Base-by-base conservation (phyloP, 1,284 basidiomycete species). In the Chalciporus sp. region DNA sequence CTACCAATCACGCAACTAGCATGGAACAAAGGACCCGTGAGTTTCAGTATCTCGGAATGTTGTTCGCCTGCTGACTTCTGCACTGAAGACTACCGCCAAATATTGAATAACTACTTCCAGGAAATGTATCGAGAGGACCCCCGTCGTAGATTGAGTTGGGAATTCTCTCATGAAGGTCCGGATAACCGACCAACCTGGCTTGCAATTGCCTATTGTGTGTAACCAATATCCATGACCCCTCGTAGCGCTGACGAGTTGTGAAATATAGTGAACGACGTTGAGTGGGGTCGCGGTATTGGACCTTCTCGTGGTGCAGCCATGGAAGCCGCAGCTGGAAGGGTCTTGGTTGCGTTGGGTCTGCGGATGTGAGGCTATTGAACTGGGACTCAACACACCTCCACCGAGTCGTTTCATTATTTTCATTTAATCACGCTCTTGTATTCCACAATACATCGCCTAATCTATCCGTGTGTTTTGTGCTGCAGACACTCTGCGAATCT, bases 231-330 rank as follows among this genome's bases (percentile, higher is more conserved):
- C 2, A 26, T 43, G 10, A 14, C 28, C 41, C 14, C 4, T 52
- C 17, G 17, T 37, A 16, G 2, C 16, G 31, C 28, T 4, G 9
- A 68, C n/a, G 2, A 7, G 51, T 46, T 9, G 37, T 20, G 31
- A 33, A 33, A n/a, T 44, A 31, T 40, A 67, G 66, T 72, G 11
- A 31, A 68, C 4, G 56, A 39, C 8, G 23, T 69, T 7, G 68
- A 71, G n/a, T 68, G 61, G 55, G 68, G 69, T n/a, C 55, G 55
- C 17, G 66, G 69, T 26, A 47, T 17, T 0, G 66, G 68, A 8
- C 16, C 42, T 11, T 55, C 65, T 46, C 53, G 56, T n/a, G 52
- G 54, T 23, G 54, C 53, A 39, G 66, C 66, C 12, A 67, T 53
- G 65, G 66, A 71, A 23, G 50, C 23, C 8, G 66, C 69, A 6